phyloP scores from a whole-genome alignment of 2,329 filamentous ascomycete genomes.

The Mollisiaceae sp. region DNA sequence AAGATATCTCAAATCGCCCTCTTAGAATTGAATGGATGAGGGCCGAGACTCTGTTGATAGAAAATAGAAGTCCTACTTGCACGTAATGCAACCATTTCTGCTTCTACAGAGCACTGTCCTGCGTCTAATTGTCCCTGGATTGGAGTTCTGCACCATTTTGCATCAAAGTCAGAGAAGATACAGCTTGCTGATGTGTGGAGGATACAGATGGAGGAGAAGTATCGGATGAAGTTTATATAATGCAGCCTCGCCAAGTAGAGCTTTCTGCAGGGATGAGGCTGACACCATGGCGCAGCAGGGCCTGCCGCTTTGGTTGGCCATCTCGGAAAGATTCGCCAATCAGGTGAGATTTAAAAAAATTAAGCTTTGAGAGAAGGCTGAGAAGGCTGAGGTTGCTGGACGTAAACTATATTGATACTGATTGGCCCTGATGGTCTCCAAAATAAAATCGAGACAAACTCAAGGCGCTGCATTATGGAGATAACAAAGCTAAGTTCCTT shows the following conservation, averaged over 20 bases:
- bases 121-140: neutral
- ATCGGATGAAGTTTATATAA: neutral
- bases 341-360: neutral
- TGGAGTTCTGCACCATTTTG: neutral
- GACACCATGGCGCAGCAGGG: neutral
- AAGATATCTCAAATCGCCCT: too few relatives aligned
- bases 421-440: neutral
- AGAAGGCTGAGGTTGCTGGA: neutral
- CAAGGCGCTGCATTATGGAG: too few relatives aligned
- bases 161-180: neutral
- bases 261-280: neutral
- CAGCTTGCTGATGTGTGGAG: neutral
- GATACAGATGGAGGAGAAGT: neutral
- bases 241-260: neutral
- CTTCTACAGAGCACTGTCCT: neutral
- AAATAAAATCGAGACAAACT: too few relatives aligned
- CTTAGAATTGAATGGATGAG: too few relatives aligned
- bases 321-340: neutral
- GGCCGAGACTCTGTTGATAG: too few relatives aligned
- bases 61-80: neutral
- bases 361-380: neutral
- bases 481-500: too few relatives aligned
- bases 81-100: conserved; percentile 4
- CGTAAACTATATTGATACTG: neutral
- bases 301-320: neutral